Conservation (phyloP, 2,329 filamentous ascomycete species). For the Nectriaceae sp. region DNA sequence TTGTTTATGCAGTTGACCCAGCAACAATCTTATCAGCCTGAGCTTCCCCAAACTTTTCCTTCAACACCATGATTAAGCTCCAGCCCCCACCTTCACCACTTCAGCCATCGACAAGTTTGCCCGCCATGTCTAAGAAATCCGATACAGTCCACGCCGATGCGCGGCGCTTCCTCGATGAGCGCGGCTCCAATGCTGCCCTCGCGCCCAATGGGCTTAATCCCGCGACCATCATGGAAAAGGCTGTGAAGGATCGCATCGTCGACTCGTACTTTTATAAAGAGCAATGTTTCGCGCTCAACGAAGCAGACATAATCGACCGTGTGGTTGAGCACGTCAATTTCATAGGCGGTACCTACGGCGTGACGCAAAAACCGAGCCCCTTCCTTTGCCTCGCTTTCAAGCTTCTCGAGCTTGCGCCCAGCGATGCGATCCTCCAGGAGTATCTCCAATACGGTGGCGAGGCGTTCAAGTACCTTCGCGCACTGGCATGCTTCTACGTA, state of each 20-base stretch:
- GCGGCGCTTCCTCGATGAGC: constrained; percentile 82
- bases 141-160: constrained; percentile 76
- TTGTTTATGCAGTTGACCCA: constrained; percentile 37
- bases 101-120: constrained; percentile 3
- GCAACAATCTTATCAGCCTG: constrained; percentile 48
- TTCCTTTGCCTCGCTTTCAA: constrained; percentile 96
- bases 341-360: constrained; percentile 86
- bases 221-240: constrained; percentile 93
- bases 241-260: constrained; percentile 91
- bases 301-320: constrained; percentile 80
- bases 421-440: constrained; percentile 74
- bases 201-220: constrained; percentile 89
- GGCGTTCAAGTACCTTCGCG: constrained; percentile 83
- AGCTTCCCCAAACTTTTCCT: constrained; percentile 17
- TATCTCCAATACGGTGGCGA: constrained; percentile 78
- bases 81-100: constrained; percentile 14
- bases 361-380: constrained; percentile 81
- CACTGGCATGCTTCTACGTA: constrained; percentile 91
- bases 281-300: constrained; percentile 95
- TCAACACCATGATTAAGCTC: constrained; percentile 17
- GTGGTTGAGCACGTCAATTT: constrained; percentile 80
- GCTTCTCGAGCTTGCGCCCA: constrained; percentile 83
- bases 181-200: constrained; percentile 74
- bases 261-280: constrained; percentile 99
- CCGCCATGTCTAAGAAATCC: constrained; percentile 37